phyloP scores from a whole-genome alignment of 2,329 filamentous ascomycete genomes.

The Penicillium sp. region DNA sequence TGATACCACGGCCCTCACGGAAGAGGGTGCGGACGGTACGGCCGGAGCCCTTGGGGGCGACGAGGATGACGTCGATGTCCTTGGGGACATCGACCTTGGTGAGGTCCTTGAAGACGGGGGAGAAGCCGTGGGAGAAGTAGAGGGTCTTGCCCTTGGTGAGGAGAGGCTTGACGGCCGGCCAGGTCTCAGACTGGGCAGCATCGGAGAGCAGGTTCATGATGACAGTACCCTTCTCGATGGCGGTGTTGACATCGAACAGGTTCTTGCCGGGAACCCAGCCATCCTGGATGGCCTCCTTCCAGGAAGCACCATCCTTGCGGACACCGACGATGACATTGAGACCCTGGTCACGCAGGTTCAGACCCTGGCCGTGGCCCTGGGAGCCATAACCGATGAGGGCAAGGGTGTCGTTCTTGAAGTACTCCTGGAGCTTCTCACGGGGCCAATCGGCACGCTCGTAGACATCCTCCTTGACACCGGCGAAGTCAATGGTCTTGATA shows the following conservation, averaged over 20 bases:
- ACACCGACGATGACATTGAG: constrained; percentile 99
- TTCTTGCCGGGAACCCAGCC: constrained; percentile 98
- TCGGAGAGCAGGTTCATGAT: constrained; percentile 99
- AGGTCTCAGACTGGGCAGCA: constrained; percentile 97
- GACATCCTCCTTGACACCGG: constrained; percentile 88
- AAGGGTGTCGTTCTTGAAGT: constrained; percentile 99
- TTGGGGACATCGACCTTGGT: constrained; percentile 96
- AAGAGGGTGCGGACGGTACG: constrained; percentile 98
- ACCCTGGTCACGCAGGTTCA: constrained; percentile 99
- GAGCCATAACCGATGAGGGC: constrained; percentile 98
- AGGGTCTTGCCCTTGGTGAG: constrained; percentile 99
- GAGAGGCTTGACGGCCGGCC: constrained; percentile 96
- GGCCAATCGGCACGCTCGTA: constrained; percentile 99
- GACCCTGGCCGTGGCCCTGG: constrained; percentile 97
- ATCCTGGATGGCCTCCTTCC: constrained; percentile 95
- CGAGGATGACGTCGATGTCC: constrained; percentile 98
- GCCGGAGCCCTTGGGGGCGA: constrained; percentile 97
- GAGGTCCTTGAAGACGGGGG: constrained; percentile 98
- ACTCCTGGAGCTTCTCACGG: constrained; percentile 97
- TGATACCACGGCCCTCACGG: constrained; percentile 98
- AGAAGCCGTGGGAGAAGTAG: constrained; percentile 99
- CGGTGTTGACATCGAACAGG: constrained; percentile 96
- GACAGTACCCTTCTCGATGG: constrained; percentile 87
- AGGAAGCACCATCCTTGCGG: constrained; percentile 95
- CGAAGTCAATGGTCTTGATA: constrained; percentile 98